Conservation (phyloP, 345 rosid species). For the Acer negundo region DNA sequence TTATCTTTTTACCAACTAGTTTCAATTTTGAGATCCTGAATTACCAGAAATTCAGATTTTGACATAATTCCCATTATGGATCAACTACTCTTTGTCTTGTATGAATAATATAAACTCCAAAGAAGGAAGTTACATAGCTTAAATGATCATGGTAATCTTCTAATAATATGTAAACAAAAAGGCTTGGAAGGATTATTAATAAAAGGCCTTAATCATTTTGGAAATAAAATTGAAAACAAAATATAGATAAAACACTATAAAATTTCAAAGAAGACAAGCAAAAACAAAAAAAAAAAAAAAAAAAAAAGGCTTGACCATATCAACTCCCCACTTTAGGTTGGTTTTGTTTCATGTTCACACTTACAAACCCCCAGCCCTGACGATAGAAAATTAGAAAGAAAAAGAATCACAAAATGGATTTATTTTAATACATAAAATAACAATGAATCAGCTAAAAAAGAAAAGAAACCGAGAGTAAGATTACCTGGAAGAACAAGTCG, state of each 20-base stretch:
- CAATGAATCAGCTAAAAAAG: not conserved
- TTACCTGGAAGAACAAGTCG: conserved; percentile 15
- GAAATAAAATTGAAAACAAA: not conserved
- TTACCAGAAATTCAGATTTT: not conserved
- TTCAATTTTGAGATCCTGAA: not conserved
- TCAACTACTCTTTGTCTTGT: not conserved
- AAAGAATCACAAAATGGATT: conserved; percentile 4
- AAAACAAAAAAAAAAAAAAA: too few relatives aligned
- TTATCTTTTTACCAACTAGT: too few relatives aligned
- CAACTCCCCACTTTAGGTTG: not conserved
- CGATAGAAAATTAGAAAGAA: not conserved
- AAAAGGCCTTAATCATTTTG: not conserved
- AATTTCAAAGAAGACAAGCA: too few relatives aligned
- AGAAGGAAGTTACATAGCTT: not conserved
- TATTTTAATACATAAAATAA: not conserved
- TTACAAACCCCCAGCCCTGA: not conserved
- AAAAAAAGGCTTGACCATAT: not conserved
- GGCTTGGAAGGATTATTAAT: too few relatives aligned
- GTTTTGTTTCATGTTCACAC: not conserved
- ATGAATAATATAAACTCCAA: too few relatives aligned
- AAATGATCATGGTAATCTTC: too few relatives aligned
- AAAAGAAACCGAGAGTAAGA: not conserved
- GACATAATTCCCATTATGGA: not conserved
- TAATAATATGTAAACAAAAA: too few relatives aligned
- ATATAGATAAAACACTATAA: not conserved